phyloP scores from a whole-genome alignment of 257 asterid species.

The Anisodus tanguticus region DNA sequence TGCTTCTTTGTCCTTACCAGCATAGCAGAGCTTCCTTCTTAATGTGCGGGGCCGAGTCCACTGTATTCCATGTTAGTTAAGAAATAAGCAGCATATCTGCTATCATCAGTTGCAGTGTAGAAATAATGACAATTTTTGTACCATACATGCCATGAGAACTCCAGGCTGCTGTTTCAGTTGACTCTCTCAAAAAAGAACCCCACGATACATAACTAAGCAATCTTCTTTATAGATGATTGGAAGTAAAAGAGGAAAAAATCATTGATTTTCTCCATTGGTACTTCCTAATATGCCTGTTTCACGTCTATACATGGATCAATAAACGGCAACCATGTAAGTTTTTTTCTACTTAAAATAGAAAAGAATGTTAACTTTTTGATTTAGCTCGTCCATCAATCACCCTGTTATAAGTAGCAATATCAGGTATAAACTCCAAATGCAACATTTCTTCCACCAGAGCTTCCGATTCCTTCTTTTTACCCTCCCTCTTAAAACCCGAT shows the following conservation, averaged over 20 bases:
- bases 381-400: constrained; percentile 64
- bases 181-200: background rate
- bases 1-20: background rate
- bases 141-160: constrained; percentile 4
- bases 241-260: background rate
- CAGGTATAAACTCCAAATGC: constrained; percentile 78
- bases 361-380: constrained; percentile 36
- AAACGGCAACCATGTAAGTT: background rate
- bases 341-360: background rate
- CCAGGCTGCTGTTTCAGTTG: background rate
- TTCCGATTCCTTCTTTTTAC: constrained; percentile 76
- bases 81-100: background rate
- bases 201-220: background rate
- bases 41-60: background rate
- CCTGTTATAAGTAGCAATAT: constrained; percentile 76
- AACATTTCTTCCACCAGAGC: constrained; percentile 80
- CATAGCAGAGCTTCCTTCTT: background rate
- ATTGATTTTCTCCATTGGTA: background rate
- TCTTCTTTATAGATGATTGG: background rate
- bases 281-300: background rate
- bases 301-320: background rate
- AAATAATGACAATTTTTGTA: background rate
- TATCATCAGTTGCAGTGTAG: background rate
- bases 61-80: background rate
- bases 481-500: constrained; percentile 65